A percentile compares a stretch with the other conserved stretches of the same genome.
Conservation (phyloP, 1,284 basidiomycete species). For the Ceratobasidium sp. region DNA sequence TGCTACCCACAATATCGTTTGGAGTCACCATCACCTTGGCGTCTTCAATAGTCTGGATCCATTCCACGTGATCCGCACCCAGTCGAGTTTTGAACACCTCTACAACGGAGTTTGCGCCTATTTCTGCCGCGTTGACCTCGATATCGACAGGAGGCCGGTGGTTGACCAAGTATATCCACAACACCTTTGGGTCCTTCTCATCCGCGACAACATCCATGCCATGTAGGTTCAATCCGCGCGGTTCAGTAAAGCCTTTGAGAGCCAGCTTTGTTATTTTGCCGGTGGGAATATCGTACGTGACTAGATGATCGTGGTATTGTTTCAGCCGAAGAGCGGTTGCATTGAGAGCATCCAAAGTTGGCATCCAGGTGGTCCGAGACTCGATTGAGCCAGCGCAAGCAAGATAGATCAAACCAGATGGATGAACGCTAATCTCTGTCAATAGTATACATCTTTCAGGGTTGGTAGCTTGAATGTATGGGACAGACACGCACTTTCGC, state of each 20-base stretch:
- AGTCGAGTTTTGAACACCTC: constrained; percentile 75
- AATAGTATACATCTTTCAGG: constrained; percentile 15
- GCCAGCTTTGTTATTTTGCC: constrained; percentile 64
- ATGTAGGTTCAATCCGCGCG: constrained; percentile 70
- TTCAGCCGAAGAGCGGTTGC: constrained; percentile 12
- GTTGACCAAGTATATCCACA: constrained; percentile 78
- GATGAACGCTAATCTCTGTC: constrained; percentile 31
- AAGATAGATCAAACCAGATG: constrained; percentile 32
- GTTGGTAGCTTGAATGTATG: constrained; percentile 12
- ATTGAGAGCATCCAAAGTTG: constrained; percentile 19
- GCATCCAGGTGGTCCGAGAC: constrained; percentile 27
- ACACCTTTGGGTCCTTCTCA: constrained; percentile 61
- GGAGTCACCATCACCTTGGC: constrained; percentile 70
- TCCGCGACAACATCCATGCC: constrained; percentile 80
- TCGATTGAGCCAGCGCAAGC: constrained; percentile 27
- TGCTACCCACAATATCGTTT: constrained; percentile 75
- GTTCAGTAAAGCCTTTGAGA: constrained; percentile 59
- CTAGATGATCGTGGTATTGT: constrained; percentile 67
- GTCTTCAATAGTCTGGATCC: constrained; percentile 72
- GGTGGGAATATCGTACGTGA: constrained; percentile 67
- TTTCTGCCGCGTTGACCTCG: constrained; percentile 55
- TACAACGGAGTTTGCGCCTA: constrained; percentile 77
- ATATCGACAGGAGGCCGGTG: constrained; percentile 65
- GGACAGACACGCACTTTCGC: constrained; percentile 67
- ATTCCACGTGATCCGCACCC: constrained; percentile 63